These are phyloP conservation scores for Sporormia fimetaria DNA, from an alignment of 495 filamentous ascomycete genomes.

Conservation along the genomic window DNA sequence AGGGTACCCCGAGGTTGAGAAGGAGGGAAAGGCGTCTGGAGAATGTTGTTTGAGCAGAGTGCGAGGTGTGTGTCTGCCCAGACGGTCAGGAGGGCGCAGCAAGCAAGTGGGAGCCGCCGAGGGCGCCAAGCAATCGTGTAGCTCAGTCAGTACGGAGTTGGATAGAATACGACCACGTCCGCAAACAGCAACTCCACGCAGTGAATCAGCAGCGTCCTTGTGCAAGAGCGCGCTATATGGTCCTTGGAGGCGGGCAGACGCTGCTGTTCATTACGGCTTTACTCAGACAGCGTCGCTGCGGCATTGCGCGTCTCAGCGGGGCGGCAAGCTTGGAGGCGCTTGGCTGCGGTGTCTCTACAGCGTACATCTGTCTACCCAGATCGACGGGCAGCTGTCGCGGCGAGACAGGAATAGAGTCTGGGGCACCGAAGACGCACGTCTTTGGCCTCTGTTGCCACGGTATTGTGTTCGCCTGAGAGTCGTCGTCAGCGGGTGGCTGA, in stretches of 20 bases:
- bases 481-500: too few species aligned
- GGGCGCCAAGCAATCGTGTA: background rate
- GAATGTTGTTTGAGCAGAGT: background rate
- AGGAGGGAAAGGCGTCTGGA: background rate
- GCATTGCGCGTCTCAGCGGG: conserved; percentile 7
- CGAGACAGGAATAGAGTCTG: background rate
- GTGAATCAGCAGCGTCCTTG: too few species aligned
- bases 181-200: too few species aligned
- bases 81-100: conserved; percentile 1
- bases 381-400: too few species aligned
- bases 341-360: too few species aligned
- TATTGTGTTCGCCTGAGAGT: too few species aligned
- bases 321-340: too few species aligned
- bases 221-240: too few species aligned
- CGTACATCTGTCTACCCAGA: too few species aligned
- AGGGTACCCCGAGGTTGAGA: too few species aligned
- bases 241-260: too few species aligned
- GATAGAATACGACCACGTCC: background rate
- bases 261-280: conserved; percentile 3
- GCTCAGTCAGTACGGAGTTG: background rate
- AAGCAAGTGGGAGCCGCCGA: background rate
- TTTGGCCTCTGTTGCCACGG: background rate
- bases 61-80: background rate
- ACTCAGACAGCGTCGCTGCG: conserved; percentile 1
- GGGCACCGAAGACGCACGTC: background rate